Base-by-base conservation (phyloP, 805 yeast genomes). In the Candida maltosa region DNA sequence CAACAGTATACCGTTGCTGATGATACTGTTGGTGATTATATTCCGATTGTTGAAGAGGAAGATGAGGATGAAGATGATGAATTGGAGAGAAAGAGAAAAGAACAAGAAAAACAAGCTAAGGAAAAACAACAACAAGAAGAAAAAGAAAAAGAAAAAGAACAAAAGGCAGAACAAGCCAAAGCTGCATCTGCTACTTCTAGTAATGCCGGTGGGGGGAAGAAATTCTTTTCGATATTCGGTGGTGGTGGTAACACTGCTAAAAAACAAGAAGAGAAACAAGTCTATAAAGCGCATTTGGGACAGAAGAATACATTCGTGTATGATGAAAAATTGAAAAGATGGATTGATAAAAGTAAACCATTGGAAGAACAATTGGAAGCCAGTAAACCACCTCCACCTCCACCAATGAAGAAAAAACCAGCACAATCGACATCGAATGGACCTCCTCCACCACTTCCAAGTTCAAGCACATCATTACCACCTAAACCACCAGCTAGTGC, bases 271-370 rank as follows among this genome's bases (percentile, higher is more conserved):
- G 85, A 77, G 34, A 87, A 86, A 26, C 86, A 85, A 51, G 84
- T 88, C 0, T 73, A 80, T 42, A 76, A 78, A 44, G 97, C 96
- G 24, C 87, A 93, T 46, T 62, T 93, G 35, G 98, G 97, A 9
- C 86, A 83, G 38, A 73, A 78, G 40, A 83, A 71, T 52, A 66
- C 75, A 12, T 83, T 93, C 53, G 74, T 76, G 50, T 93, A 78
- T 56, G 96, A 89, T 61, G 91, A 86, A 48, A 78, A 83, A 40
- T 72, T 83, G 52, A 80, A 83, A 54, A 75, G 96, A 50, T 93
- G 97, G 96, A 77, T 93, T 34, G 81, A 87, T 52, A 76, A 75
- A 37, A 75, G 78, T 42, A 78, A 76, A 4, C 75, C 80, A 17
- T 68, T 74, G 32, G 93, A 77, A 52, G 89, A 83, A 32, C 80